Evolutionary conservation across 495 filamentous ascomycete species (phyloP), one percentile per base, ranked within the genome.

Genomic region (Penicillium samsonianum): DNA sequence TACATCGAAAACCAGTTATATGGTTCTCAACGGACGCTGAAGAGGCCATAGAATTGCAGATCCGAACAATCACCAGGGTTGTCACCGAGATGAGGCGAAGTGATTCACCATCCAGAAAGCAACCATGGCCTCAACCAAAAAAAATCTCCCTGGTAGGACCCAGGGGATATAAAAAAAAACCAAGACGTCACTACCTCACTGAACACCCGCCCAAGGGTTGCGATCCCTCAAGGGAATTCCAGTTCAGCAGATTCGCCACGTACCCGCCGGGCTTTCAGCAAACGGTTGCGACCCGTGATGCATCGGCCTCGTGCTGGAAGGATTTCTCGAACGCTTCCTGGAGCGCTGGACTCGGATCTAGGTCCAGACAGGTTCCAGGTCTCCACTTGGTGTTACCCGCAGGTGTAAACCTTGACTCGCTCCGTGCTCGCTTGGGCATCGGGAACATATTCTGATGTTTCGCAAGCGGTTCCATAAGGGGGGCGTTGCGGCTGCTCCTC

Each of bases 11-110:
- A 38, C 42, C 53, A 37, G 10, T 20, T 25, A 28, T 23, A 35
- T 38, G 53, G 28, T 55, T 40, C 22, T 55, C 53, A 44, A 37
- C 19, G 52, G 44, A 55, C 53, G 53, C 53, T 55, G 53, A 55
- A 55, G 31, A n/a, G n/a, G 42, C 33, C 53, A 55, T 47, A 55
- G 22, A 14, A 45, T 22, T 43, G 30, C 42, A 35, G 43, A 31
- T 46, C 26, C 19, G 31, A 20, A 25, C 5, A 40, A 5, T 20
- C 20, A 20, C 25, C 35, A 19, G 25, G 35, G 5, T 35, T 8
- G 11, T 51, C 49, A 38, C 33, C 23, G 25, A 46, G 8, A 9
- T 28, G 23, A 46, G 16, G 16, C 6, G 22, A 25, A 41, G 12
- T 7, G 28, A 20, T 49, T 20, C 26, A 22, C 41, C 11, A 11